phyloP scores from a whole-genome alignment of 768 basidiomycete species.

The Trametes sanguinea region DNA sequence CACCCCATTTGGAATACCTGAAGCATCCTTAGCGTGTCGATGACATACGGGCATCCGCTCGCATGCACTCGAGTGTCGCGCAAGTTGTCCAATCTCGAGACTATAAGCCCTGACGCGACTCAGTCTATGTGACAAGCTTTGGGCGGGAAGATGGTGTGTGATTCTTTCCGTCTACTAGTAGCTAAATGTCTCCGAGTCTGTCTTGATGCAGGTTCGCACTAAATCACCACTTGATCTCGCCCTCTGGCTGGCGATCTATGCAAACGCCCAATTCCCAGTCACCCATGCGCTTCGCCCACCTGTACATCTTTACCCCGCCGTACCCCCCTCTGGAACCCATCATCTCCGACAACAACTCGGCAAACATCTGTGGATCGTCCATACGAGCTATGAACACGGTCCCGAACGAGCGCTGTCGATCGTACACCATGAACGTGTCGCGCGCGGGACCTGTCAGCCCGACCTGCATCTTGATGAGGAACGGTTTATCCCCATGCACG shows the following conservation, averaged over 20 bases:
- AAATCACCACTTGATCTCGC: constrained; percentile 20
- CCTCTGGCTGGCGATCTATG: constrained; percentile 23
- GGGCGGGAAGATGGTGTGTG: no score
- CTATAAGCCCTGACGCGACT: no score
- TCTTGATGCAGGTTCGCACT: no score
- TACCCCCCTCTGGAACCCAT: constrained; percentile 19
- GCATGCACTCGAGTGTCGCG: no score
- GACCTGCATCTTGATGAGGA: constrained; percentile 43
- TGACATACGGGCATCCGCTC: no score
- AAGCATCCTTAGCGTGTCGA: no score
- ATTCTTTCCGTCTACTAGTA: no score
- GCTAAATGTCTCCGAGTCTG: no score
- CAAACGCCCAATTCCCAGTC: constrained; percentile 28
- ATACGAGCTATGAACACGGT: constrained; percentile 33
- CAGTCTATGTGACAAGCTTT: no score
- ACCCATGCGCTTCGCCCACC: constrained; percentile 31
- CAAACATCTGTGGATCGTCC: constrained; percentile 19
- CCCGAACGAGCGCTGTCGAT: constrained; percentile 40
- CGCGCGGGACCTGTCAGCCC: neutral
- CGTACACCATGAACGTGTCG: constrained; percentile 37
- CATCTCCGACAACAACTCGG: constrained; percentile 24
- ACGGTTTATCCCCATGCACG: constrained; percentile 37
- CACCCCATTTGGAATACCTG: no score
- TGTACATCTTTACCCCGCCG: constrained; percentile 29
- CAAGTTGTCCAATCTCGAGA: no score